Percentiles rank a stretch among this genome's conserved stretches.
Conservation (phyloP, 2,329 filamentous ascomycete genomes). For the Colletotrichum siamense region DNA sequence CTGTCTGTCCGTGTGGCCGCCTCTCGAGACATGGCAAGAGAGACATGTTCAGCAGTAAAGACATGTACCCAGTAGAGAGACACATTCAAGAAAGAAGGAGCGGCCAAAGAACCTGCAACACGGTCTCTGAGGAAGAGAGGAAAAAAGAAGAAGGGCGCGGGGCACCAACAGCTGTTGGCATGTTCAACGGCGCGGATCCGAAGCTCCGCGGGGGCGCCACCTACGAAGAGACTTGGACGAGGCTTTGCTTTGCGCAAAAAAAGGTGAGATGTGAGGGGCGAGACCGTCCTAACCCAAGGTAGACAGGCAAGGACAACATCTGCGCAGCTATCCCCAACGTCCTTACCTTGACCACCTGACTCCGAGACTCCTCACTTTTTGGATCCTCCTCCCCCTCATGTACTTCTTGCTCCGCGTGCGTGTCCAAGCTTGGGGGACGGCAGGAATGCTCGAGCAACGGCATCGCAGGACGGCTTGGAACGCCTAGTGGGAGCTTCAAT, state of each 20-base stretch:
- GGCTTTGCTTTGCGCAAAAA: not conserved
- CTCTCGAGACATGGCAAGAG: not conserved
- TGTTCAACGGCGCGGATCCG: slow-evolving; percentile 10
- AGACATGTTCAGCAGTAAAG: not conserved
- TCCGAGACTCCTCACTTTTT: not conserved
- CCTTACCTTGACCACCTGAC: not conserved
- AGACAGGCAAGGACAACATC: not conserved
- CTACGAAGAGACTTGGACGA: not conserved
- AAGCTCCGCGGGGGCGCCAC: not conserved
- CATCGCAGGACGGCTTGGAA: not conserved
- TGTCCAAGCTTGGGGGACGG: not conserved
- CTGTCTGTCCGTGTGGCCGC: not conserved
- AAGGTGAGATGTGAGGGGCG: not conserved
- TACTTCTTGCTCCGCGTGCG: not conserved
- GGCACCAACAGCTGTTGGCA: not conserved
- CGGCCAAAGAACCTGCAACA: not conserved
- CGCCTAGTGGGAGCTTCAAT: not conserved
- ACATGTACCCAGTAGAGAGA: not conserved
- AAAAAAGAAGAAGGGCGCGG: not conserved
- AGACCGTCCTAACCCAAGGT: not conserved
- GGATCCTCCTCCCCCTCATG: not conserved
- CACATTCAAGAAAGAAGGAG: slow-evolving; percentile 1
- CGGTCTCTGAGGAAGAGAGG: not conserved
- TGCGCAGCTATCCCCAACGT: not conserved
- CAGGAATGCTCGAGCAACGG: slow-evolving; percentile 9